Evolutionary conservation across 805 yeast species (phyloP).

Genomic region (Pichia scutulata): DNA sequence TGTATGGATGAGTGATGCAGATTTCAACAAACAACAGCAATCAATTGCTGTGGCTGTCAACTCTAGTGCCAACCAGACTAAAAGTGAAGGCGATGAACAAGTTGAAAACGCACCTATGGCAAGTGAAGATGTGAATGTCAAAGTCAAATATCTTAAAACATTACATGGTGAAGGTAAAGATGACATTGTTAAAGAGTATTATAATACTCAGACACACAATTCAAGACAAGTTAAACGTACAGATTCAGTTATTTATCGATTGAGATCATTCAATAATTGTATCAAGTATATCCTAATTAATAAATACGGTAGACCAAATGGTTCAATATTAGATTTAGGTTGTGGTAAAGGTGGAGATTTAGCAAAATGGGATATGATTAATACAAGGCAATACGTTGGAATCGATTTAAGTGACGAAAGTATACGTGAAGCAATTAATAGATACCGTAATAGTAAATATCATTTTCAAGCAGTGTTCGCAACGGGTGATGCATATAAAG

Average conservation of each 20-base stretch:
- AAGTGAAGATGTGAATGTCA: slow-evolving; percentile 14
- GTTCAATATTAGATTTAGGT: slow-evolving; percentile 74
- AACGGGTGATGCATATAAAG: slow-evolving; percentile 86
- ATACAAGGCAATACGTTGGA: slow-evolving; percentile 74
- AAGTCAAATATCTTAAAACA: slow-evolving; percentile 24
- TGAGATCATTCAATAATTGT: slow-evolving; percentile 86
- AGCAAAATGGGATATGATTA: slow-evolving; percentile 75
- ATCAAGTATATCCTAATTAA: slow-evolving; percentile 80
- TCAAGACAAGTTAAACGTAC: slow-evolving; percentile 57
- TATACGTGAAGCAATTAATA: slow-evolving; percentile 70
- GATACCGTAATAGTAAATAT: slow-evolving; percentile 49
- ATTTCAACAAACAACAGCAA: slow-evolving; percentile 18
- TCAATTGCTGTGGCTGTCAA: slow-evolving; percentile 11
- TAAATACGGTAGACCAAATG: slow-evolving; percentile 49
- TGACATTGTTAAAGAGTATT: slow-evolving; percentile 70
- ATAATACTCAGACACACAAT: slow-evolving; percentile 73
- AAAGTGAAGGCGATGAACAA: neutral
- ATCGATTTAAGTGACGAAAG: slow-evolving; percentile 88
- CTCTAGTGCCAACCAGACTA: neutral
- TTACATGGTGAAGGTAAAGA: slow-evolving; percentile 38
- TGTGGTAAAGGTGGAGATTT: slow-evolving; percentile 99
- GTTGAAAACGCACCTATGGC: slow-evolving; percentile 21
- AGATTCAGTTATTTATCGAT: slow-evolving; percentile 74
- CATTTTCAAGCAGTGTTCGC: slow-evolving; percentile 60
- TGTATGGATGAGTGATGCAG: slow-evolving; percentile 29